phyloP scores from a whole-genome alignment of 2,329 filamentous ascomycete species.

The Paraphoma chrysanthemicola region DNA sequence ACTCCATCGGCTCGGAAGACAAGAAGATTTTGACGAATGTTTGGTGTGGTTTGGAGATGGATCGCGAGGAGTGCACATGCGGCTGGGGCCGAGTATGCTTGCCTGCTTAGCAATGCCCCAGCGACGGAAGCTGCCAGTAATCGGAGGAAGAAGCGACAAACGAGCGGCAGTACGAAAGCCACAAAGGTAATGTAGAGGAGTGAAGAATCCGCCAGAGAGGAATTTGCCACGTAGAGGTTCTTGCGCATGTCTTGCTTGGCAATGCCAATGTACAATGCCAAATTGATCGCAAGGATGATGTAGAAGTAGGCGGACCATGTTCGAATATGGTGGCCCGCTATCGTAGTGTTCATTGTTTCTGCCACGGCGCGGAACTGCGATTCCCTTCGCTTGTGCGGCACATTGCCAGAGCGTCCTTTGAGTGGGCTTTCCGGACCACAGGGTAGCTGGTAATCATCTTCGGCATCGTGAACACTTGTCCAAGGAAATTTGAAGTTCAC shows the following conservation, averaged over 20 bases:
- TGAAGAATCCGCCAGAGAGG: not conserved
- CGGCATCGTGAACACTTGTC: not conserved
- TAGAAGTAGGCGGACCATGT: not conserved
- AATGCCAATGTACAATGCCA: not conserved
- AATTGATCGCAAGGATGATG: not conserved
- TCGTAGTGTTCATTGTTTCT: slow-evolving; percentile 1
- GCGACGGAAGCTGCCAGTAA: not conserved
- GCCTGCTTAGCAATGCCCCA: not conserved
- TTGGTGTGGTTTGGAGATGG: not conserved
- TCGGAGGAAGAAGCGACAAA: not conserved
- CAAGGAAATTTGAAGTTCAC: not conserved
- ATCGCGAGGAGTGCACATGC: not conserved
- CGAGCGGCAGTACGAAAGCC: not conserved
- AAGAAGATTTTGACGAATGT: not conserved
- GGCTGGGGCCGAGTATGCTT: not conserved
- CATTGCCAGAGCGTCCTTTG: not conserved
- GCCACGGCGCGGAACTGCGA: slow-evolving; percentile 2
- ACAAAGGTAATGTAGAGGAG: not conserved
- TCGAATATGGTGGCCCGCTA: not conserved
- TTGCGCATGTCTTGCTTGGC: not conserved
- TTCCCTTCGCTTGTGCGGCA: not conserved
- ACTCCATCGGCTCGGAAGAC: not conserved
- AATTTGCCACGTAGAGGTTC: slow-evolving; percentile 1
- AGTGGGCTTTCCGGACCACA: not conserved
- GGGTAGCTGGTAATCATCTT: not conserved